A percentile compares a stretch with the other conserved stretches of the same genome.
Evolutionary conservation across 441 rosid species (phyloP).

Genomic region (Arabidopsis lyrata): DNA sequence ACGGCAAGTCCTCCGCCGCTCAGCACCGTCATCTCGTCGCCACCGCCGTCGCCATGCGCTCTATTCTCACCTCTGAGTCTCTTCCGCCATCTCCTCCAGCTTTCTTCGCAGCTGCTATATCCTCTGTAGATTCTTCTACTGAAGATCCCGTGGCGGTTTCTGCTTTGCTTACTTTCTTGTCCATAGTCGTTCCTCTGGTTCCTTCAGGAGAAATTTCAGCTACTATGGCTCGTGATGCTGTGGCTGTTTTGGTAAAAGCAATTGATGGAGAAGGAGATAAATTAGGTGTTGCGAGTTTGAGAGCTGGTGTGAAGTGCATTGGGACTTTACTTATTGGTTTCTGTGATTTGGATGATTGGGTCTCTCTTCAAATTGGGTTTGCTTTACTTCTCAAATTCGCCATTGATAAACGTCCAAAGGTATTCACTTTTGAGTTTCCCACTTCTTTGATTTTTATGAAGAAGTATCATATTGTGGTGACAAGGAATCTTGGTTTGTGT

Average conservation of each 20-base stretch:
- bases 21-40: conserved; percentile 95
- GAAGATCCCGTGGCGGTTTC: conserved; percentile 69
- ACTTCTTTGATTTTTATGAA: not conserved
- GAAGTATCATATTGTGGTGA: conserved; percentile 3
- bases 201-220: conserved; percentile 56
- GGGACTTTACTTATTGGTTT: conserved; percentile 66
- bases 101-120: conserved; percentile 84
- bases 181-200: conserved; percentile 63
- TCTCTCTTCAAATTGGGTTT: conserved; percentile 62
- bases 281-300: conserved; percentile 71
- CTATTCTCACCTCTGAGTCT: conserved; percentile 73
- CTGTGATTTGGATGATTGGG: conserved; percentile 78
- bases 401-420: conserved; percentile 93
- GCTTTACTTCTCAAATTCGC: conserved; percentile 67
- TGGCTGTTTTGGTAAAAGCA: conserved; percentile 57
- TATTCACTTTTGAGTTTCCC: conserved; percentile 26
- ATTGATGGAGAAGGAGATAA: conserved; percentile 54
- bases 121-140: conserved; percentile 49
- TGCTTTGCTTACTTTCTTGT: conserved; percentile 73
- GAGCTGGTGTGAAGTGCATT: conserved; percentile 81
- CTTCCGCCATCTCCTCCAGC: conserved; percentile 65
- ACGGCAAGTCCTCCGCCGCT: conserved; percentile 78
- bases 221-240: conserved; percentile 75
- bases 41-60: conserved; percentile 85
- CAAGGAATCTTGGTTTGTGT: conserved; percentile 18